Conservation (phyloP, 2,329 filamentous ascomycete genomes). For the Chaetomium sp. region DNA sequence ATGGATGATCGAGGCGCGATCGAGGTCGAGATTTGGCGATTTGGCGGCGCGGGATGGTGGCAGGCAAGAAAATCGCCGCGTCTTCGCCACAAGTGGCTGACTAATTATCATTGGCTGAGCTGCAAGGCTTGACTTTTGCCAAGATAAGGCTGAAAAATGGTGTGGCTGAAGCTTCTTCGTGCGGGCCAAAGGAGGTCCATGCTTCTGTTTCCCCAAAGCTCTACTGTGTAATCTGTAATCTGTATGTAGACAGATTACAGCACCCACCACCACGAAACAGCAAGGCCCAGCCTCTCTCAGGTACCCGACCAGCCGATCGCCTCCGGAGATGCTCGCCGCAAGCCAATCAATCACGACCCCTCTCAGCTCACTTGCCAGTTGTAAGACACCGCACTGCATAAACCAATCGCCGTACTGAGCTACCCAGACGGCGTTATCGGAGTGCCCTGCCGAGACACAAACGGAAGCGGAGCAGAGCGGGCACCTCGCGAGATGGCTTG, state of each 20-base stretch:
- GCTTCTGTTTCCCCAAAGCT: neutral
- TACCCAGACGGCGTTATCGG: neutral
- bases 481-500: neutral
- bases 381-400: conserved; percentile 15
- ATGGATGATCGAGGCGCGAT: conserved; percentile 3
- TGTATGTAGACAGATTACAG: too few species aligned
- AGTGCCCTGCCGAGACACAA: neutral
- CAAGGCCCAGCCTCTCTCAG: neutral
- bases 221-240: too few species aligned
- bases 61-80: conserved; percentile 23
- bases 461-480: neutral
- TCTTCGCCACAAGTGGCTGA: conserved; percentile 31
- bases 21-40: conserved; percentile 23
- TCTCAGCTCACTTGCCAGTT: conserved; percentile 2
- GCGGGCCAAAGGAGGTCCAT: neutral
- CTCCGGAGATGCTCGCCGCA: neutral
- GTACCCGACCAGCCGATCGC: neutral
- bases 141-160: conserved; percentile 23
- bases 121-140: neutral
- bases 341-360: neutral
- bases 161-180: conserved; percentile 35
- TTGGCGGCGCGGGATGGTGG: neutral
- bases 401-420: conserved; percentile 6
- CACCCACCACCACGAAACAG: neutral
- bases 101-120: conserved; percentile 18